Conservation (phyloP, 768 basidiomycete genomes). For the Trametopsis cervina region DNA sequence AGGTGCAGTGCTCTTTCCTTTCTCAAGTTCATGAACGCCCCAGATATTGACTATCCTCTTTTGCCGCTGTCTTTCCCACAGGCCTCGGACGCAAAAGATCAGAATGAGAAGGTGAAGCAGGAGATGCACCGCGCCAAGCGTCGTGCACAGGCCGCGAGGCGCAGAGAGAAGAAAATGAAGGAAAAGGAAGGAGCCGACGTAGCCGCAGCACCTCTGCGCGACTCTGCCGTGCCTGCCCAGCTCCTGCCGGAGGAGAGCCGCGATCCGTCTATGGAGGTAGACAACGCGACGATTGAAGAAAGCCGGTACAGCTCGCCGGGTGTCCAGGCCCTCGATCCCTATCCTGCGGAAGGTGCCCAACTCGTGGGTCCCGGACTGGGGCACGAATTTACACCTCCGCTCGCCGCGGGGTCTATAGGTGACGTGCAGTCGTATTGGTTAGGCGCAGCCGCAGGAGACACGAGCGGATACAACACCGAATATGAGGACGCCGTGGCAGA, state of each 20-base stretch:
- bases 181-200: constrained; percentile 32
- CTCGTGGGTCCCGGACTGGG: background rate
- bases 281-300: constrained; percentile 1
- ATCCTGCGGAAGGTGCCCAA: background rate
- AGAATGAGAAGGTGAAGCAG: constrained; percentile 9
- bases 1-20: constrained; percentile 8
- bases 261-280: constrained; percentile 2
- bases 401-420: constrained; percentile 42
- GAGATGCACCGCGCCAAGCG: constrained; percentile 19
- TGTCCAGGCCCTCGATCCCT: background rate
- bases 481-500: constrained; percentile 23
- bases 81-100: constrained; percentile 1
- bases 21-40: background rate
- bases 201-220: constrained; percentile 2
- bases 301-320: constrained; percentile 3
- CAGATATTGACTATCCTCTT: background rate
- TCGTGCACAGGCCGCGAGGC: constrained; percentile 18
- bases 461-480: constrained; percentile 53
- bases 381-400: constrained; percentile 26
- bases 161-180: constrained; percentile 34
- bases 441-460: constrained; percentile 25
- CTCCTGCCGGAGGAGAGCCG: background rate
- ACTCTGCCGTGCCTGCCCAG: background rate
- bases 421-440: constrained; percentile 32
- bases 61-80: background rate